Evolutionary conservation across 768 basidiomycete species (phyloP), one percentile per base, ranked within the genome.

Genomic region (Auricularia sp.): DNA sequence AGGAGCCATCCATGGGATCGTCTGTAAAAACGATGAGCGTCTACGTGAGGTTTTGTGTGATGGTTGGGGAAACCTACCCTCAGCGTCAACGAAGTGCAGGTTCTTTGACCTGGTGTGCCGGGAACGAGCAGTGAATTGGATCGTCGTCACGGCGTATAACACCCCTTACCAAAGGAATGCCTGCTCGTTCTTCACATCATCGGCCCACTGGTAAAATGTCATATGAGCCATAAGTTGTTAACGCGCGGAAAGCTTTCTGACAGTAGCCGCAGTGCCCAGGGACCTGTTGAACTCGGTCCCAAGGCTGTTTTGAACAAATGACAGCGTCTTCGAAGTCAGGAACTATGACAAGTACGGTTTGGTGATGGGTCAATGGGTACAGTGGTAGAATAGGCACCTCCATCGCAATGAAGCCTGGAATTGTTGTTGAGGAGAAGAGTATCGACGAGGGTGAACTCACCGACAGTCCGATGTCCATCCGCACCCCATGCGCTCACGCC

Each of bases 1-100:
- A 84, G 16, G 80, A 79, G 3, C 74, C 75, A 1, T 75, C 76
- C 0, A 80, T 78, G 62, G 79, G 77, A 63, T 79, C 79, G 59
- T 74, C 73, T 70, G 36, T 29, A 34, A 64, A 12, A 59, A 8
- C 21, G 10, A 3, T 65, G 59, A 18, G 10, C 43, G 43, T 10
- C 43, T 44, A 10, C 11, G 43, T 10, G 18, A 10, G 10, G 43
- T 18, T 11, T 44, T 44, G 43, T 0, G 43, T 3, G 18, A 44
- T 44, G 43, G 29, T 29, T 29, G 29, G 29, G 29, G 29, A 29
- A 29, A 29, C 43, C 10, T 5, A 51, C 47, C 47, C 18, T 51
- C 47, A 51, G 47, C 47, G 16, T 51, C 47, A 5, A 51, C 47
- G 47, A 51, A 51, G 47, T 51, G 47, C 18, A 51, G 47, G 5